A percentile compares a stretch with the other conserved stretches of the same genome.
Conservation (phyloP, 208 protist species). For the Trypanosoma rangeli region DNA sequence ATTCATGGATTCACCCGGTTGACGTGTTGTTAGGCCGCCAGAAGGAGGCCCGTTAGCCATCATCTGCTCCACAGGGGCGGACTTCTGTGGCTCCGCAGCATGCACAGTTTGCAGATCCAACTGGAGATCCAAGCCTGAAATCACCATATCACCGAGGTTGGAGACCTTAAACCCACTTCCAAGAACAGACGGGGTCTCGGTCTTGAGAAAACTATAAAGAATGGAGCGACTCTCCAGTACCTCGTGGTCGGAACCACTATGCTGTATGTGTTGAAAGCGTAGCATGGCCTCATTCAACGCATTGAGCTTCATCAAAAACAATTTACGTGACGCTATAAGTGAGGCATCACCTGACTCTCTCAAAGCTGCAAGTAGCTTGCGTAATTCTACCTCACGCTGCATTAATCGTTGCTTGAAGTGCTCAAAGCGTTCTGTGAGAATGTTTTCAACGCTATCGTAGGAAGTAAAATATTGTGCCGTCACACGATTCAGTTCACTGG, state of each 20-base stretch:
- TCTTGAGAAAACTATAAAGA: slow-evolving; percentile 32
- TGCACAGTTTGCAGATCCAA: slow-evolving; percentile 48
- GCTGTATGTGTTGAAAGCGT: slow-evolving; percentile 47
- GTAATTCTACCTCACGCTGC: slow-evolving; percentile 68
- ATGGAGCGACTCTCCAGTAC: slow-evolving; percentile 52
- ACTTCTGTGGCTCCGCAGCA: not conserved
- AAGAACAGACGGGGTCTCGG: slow-evolving; percentile 42
- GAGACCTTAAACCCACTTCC: slow-evolving; percentile 65
- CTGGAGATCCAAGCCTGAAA: slow-evolving; percentile 45
- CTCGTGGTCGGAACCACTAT: slow-evolving; percentile 62
- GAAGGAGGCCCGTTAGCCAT: not conserved
- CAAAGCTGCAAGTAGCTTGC: slow-evolving; percentile 48
- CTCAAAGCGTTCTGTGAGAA: slow-evolving; percentile 73
- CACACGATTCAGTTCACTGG: slow-evolving; percentile 67
- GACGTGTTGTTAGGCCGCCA: slow-evolving; percentile 8
- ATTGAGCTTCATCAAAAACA: slow-evolving; percentile 61
- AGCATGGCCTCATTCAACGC: slow-evolving; percentile 50
- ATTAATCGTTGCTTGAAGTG: slow-evolving; percentile 65
- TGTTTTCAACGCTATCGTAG: slow-evolving; percentile 69
- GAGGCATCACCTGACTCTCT: slow-evolving; percentile 61
- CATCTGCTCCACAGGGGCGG: not conserved
- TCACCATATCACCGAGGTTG: slow-evolving; percentile 46
- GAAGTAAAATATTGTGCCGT: slow-evolving; percentile 54
- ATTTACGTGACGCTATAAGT: slow-evolving; percentile 39
- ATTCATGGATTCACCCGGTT: slow-evolving; percentile 13